phyloP scores from a whole-genome alignment of 495 filamentous ascomycete genomes.

The Pseudoneurospora amorphoporcata region DNA sequence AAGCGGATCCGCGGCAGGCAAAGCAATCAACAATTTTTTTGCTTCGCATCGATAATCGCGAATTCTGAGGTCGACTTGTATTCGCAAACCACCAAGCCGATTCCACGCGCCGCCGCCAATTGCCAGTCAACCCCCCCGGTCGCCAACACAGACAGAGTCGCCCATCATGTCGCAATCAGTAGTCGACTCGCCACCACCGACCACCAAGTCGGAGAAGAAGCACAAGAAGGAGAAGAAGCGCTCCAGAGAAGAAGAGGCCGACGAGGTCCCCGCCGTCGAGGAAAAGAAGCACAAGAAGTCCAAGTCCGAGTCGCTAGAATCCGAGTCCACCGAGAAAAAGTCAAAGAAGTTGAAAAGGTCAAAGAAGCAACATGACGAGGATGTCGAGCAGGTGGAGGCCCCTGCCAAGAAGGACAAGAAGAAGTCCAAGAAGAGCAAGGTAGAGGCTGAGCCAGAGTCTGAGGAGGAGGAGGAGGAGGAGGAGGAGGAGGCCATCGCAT shows the following conservation, averaged over 20 bases:
- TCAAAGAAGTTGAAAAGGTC: conserved; percentile 8
- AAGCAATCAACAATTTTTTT: background rate
- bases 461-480: conserved; percentile 5
- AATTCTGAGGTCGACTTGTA: background rate
- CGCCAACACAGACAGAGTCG: background rate
- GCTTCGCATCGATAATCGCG: background rate
- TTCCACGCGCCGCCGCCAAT: background rate
- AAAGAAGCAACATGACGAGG: background rate
- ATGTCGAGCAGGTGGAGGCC: background rate
- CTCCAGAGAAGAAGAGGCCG: conserved; percentile 3
- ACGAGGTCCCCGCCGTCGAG: background rate
- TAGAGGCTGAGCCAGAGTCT: conserved; percentile 1
- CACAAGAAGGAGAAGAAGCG: conserved; percentile 9
- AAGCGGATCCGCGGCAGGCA: background rate
- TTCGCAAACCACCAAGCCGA: background rate
- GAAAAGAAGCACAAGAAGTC: conserved; percentile 18
- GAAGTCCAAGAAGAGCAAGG: conserved; percentile 20
- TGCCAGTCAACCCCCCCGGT: background rate
- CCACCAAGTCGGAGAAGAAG: conserved; percentile 13
- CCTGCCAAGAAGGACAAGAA: conserved; percentile 11
- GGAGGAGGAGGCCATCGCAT: background rate
- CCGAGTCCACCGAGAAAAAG: conserved; percentile 6
- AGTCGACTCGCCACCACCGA: background rate
- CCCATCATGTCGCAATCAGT: background rate
- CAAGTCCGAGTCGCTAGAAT: conserved; percentile 5